Conservation (phyloP, 306 rosid species). For the Malus fusca region DNA sequence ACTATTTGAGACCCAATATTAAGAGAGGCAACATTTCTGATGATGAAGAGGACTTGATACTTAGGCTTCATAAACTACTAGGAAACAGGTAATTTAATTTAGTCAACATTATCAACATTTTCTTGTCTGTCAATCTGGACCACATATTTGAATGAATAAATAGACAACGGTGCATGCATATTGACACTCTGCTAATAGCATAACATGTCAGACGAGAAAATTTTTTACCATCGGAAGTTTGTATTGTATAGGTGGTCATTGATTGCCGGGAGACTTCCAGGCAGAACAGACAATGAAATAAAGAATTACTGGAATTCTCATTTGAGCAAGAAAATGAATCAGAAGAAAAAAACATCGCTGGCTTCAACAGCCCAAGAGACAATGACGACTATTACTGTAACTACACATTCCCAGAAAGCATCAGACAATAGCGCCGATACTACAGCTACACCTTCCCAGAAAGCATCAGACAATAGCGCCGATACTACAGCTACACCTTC, state of each 20-base stretch:
- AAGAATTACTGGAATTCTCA: conserved; percentile 74
- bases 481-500: background rate
- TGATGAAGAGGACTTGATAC: conserved; percentile 18
- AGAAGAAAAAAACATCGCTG: background rate
- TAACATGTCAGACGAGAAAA: background rate
- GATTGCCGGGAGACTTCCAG: conserved; percentile 72
- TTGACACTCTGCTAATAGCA: background rate
- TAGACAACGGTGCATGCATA: background rate
- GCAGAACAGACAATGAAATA: conserved; percentile 66
- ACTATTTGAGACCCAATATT: conserved; percentile 63
- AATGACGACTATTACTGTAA: background rate
- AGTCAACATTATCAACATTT: background rate
- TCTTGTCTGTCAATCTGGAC: background rate
- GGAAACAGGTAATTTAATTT: conserved; percentile 9
- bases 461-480: background rate
- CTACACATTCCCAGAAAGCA: background rate
- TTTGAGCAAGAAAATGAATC: conserved; percentile 49
- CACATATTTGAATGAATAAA: background rate
- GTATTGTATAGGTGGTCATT: conserved; percentile 45
- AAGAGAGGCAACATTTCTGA: conserved; percentile 63
- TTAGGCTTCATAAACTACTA: conserved; percentile 9
- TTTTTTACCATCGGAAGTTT: background rate
- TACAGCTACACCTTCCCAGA: background rate
- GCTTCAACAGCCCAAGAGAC: conserved; percentile 16
- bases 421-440: background rate